phyloP scores from a whole-genome alignment of 2,329 filamentous ascomycete species.

The Colletotrichum trifolii region DNA sequence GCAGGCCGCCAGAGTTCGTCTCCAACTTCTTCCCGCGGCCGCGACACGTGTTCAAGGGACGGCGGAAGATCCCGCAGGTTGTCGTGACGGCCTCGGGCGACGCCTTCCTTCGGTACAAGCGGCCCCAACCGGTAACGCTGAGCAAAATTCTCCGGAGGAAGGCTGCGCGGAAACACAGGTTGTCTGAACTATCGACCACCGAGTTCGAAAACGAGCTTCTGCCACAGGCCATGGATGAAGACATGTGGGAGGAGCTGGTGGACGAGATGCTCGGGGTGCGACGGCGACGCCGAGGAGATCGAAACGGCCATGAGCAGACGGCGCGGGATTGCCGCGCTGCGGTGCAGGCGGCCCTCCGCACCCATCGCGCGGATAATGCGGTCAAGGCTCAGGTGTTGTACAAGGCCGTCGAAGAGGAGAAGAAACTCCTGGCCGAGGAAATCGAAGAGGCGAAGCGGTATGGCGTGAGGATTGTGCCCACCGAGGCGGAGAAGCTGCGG shows the following conservation, averaged over 20 bases:
- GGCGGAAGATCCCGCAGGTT: slow-evolving; percentile 69
- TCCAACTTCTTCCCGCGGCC: slow-evolving; percentile 61
- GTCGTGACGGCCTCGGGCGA: slow-evolving; percentile 62
- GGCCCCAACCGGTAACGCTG: slow-evolving; percentile 71
- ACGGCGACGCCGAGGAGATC: too few species aligned
- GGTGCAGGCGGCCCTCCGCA: slow-evolving; percentile 39
- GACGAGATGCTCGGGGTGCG: slow-evolving; percentile 18
- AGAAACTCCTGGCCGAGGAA: slow-evolving; percentile 45
- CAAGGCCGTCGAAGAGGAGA: slow-evolving; percentile 49
- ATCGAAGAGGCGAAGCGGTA: slow-evolving; percentile 41
- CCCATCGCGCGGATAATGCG: slow-evolving; percentile 50
- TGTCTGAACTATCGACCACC: neutral
- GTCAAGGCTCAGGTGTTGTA: slow-evolving; percentile 55
- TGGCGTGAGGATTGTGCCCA: slow-evolving; percentile 15
- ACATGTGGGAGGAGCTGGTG: slow-evolving; percentile 60
- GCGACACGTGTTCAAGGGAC: slow-evolving; percentile 54
- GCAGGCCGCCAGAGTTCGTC: slow-evolving; percentile 59
- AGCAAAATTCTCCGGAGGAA: slow-evolving; percentile 65
- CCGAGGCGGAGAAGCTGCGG: slow-evolving; percentile 15
- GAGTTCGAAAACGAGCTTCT: slow-evolving; percentile 47
- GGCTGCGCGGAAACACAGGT: slow-evolving; percentile 52
- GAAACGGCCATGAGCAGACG: too few species aligned
- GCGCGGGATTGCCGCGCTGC: too few species aligned
- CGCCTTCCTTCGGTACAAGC: slow-evolving; percentile 74
- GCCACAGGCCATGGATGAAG: slow-evolving; percentile 52